Conservation (phyloP, 345 rosid species). For the Moricandia arvensis region DNA sequence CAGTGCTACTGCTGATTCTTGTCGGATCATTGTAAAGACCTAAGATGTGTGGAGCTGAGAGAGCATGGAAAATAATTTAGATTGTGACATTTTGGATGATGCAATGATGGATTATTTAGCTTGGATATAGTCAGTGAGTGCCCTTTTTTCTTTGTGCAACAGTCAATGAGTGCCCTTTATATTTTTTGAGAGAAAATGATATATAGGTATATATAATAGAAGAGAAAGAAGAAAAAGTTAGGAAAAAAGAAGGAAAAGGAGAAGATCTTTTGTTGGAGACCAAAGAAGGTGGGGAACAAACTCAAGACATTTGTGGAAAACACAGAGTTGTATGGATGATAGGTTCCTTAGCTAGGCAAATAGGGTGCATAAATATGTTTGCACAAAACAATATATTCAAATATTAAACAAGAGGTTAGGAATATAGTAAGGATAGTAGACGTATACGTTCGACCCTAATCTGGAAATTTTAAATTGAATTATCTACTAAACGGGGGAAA, state of each 20-base stretch:
- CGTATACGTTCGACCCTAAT: constrained; percentile 24
- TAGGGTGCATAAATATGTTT: constrained; percentile 29
- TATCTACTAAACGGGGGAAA: not conserved
- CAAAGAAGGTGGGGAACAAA: constrained; percentile 46
- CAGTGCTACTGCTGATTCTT: constrained; percentile 26
- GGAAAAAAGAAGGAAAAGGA: constrained; percentile 6
- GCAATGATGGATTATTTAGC: constrained; percentile 20
- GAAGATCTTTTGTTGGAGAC: constrained; percentile 42
- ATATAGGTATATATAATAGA: constrained; percentile 14
- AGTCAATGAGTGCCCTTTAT: constrained; percentile 20
- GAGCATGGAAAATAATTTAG: constrained; percentile 11
- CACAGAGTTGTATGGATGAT: constrained; percentile 39
- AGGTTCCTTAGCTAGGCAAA: constrained; percentile 27
- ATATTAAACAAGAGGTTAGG: constrained; percentile 16
- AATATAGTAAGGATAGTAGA: constrained; percentile 26
- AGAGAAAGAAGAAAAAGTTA: constrained; percentile 10
- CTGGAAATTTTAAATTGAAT: constrained; percentile 9
- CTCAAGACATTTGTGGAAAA: constrained; percentile 43
- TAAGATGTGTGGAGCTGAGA: constrained; percentile 28
- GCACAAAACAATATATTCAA: constrained; percentile 12
- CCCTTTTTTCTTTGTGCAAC: too few relatives aligned
- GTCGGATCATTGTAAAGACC: constrained; percentile 20
- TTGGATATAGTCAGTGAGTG: constrained; percentile 8
- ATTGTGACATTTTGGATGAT: constrained; percentile 33
- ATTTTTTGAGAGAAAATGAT: constrained; percentile 21